Percentiles rank a stretch among this genome's conserved stretches.
Evolutionary conservation across 1,284 basidiomycete genomes (phyloP).

Genomic region (Ustilago cynodontis): DNA sequence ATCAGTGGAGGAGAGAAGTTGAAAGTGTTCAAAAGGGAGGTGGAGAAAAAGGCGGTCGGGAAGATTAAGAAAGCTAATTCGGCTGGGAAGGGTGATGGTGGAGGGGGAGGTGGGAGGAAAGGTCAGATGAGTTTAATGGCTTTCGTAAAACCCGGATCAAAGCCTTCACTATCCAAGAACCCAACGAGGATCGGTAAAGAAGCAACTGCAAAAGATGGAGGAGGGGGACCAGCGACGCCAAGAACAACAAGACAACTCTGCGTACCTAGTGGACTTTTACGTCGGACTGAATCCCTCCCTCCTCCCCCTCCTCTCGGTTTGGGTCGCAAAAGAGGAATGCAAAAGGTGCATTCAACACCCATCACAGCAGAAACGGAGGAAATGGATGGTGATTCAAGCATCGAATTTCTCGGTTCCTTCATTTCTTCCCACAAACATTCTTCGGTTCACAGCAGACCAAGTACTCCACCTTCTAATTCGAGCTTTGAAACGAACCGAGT

Average conservation of each 20-base stretch:
- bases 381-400: slow-evolving; percentile 24
- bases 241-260: slow-evolving; percentile 20
- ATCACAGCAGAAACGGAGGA: background rate
- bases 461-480: slow-evolving; percentile 2
- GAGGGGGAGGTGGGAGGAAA: background rate
- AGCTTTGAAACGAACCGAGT: background rate
- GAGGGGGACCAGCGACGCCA: slow-evolving; percentile 7
- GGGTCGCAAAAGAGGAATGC: background rate
- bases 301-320: background rate
- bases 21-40: slow-evolving; percentile 2
- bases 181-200: background rate
- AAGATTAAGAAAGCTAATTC: background rate
- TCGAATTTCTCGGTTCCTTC: slow-evolving; percentile 35
- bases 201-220: background rate
- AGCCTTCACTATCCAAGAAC: background rate
- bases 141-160: slow-evolving; percentile 1
- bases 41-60: slow-evolving; percentile 13
- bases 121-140: background rate
- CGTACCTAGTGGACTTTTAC: slow-evolving; percentile 21
- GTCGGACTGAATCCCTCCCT: slow-evolving; percentile 28
- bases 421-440: background rate
- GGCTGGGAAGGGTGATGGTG: background rate
- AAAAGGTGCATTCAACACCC: slow-evolving; percentile 7
- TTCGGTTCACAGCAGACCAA: background rate
- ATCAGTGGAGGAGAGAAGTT: slow-evolving; percentile 15